Evolutionary conservation across 345 rosid species (phyloP).

Genomic region (Trapa incisa): DNA sequence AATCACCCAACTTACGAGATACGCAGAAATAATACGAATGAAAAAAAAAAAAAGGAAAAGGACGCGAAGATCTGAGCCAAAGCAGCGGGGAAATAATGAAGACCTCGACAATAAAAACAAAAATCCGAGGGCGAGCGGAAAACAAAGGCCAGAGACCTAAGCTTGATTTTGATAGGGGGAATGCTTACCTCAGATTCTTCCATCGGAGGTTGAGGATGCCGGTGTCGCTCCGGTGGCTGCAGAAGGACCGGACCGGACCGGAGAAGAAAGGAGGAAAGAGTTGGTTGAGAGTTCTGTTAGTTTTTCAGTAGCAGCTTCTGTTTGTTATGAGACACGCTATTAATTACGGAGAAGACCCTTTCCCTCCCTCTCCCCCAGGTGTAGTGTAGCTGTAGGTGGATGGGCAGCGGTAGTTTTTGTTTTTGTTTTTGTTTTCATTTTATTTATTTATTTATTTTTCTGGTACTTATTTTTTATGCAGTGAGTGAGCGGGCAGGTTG

Average conservation of each 20-base stretch:
- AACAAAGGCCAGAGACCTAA: not conserved
- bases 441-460: too few species aligned
- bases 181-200: constrained; percentile 14
- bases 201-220: constrained; percentile 12
- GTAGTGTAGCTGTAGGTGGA: not conserved
- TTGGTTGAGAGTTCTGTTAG: constrained; percentile 8
- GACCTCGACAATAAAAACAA: not conserved
- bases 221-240: not conserved
- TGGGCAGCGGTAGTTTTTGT: too few species aligned
- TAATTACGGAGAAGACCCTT: not conserved
- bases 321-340: constrained; percentile 5
- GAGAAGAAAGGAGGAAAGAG: not conserved
- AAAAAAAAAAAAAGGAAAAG: not conserved
- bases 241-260: not conserved
- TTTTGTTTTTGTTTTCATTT: too few species aligned
- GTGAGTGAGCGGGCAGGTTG: too few species aligned
- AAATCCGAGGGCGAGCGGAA: not conserved
- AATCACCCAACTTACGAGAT: not conserved
- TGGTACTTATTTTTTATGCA: too few species aligned
- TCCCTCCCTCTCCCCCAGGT: too few species aligned
- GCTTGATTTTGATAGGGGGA: not conserved
- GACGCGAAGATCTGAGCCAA: not conserved
- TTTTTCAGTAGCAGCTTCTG: constrained; percentile 1
- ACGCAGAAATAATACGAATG: not conserved
- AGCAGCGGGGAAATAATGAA: not conserved